Evolutionary conservation across 352 stramenopile genomes (phyloP).

Genomic region (Thalassiosira tumida): DNA sequence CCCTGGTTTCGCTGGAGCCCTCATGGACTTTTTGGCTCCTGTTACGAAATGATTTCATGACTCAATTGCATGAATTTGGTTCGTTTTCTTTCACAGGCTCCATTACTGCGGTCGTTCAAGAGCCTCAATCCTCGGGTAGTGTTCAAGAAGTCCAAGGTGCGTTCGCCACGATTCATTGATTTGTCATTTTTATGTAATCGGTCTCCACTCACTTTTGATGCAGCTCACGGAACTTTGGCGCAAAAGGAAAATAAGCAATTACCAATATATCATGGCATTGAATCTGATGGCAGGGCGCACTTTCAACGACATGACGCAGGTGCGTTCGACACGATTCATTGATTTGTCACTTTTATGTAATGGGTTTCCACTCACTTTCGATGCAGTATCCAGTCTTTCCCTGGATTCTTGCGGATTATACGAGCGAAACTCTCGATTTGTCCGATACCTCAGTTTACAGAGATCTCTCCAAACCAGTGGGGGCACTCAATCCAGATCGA

Average conservation of each 20-base stretch:
- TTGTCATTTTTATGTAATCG: neutral
- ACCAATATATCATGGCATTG: conserved; percentile 97
- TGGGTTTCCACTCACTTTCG: neutral
- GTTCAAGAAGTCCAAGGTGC: conserved; percentile 87
- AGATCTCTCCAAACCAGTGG: conserved; percentile 98
- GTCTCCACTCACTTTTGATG: neutral
- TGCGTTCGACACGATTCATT: neutral
- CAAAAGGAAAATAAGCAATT: conserved; percentile 93
- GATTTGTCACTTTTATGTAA: neutral
- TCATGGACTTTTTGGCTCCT: neutral
- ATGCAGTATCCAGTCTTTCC: conserved; percentile 97
- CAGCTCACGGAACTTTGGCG: conserved; percentile 90
- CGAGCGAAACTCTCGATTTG: conserved; percentile 94
- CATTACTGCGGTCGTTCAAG: conserved; percentile 88
- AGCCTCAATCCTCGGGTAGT: conserved; percentile 88
- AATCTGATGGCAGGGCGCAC: conserved; percentile 95
- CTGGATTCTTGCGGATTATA: conserved; percentile 98
- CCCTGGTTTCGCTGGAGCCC: neutral
- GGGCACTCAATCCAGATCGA: conserved; percentile 94
- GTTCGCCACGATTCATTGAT: neutral
- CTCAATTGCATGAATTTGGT: conserved; percentile 39
- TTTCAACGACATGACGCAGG: conserved; percentile 93
- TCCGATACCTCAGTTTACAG: conserved; percentile 93
- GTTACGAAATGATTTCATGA: neutral
- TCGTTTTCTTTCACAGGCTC: conserved; percentile 73